Conservation (phyloP, 495 filamentous ascomycete species). For the Xylaria sp. region DNA sequence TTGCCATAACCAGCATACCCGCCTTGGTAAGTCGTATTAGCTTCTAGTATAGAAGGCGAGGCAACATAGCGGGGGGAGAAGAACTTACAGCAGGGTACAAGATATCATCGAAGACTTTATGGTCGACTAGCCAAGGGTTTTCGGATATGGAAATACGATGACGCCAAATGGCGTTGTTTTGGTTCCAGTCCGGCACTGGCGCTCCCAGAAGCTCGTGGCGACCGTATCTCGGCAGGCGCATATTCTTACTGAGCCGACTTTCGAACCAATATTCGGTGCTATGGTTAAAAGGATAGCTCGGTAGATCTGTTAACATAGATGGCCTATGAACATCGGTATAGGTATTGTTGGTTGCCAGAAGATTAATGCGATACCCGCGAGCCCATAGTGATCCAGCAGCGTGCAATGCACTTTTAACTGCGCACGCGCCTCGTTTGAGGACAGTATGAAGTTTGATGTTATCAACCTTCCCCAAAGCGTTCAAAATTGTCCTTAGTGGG, state of each 20-base stretch:
- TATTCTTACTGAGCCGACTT: conserved; percentile 41
- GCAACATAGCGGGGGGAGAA: background rate
- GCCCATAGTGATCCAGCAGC: conserved; percentile 39
- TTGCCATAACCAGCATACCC: conserved; percentile 55
- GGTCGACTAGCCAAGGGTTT: conserved; percentile 55
- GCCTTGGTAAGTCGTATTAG: conserved; percentile 30
- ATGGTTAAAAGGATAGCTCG: conserved; percentile 50
- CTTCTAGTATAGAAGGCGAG: background rate
- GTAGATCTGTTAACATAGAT: conserved; percentile 37
- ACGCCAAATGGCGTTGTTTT: conserved; percentile 50
- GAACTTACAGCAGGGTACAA: conserved; percentile 48
- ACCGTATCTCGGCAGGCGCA: conserved; percentile 42
- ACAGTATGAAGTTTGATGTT: conserved; percentile 13
- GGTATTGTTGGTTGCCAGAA: conserved; percentile 37
- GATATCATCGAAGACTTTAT: conserved; percentile 46
- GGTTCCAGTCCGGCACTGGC: conserved; percentile 39
- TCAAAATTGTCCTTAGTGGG: conserved; percentile 55
- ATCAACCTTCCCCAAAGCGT: background rate
- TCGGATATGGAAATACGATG: conserved; percentile 48
- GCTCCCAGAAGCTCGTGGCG: conserved; percentile 55
- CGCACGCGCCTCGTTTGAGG: conserved; percentile 22
- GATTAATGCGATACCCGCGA: conserved; percentile 48
- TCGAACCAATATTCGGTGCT: conserved; percentile 51
- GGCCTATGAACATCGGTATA: background rate
- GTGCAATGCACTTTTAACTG: conserved; percentile 33